Evolutionary conservation across 2,329 filamentous ascomycete genomes (phyloP).

Genomic region (Ophiostoma australiae): DNA sequence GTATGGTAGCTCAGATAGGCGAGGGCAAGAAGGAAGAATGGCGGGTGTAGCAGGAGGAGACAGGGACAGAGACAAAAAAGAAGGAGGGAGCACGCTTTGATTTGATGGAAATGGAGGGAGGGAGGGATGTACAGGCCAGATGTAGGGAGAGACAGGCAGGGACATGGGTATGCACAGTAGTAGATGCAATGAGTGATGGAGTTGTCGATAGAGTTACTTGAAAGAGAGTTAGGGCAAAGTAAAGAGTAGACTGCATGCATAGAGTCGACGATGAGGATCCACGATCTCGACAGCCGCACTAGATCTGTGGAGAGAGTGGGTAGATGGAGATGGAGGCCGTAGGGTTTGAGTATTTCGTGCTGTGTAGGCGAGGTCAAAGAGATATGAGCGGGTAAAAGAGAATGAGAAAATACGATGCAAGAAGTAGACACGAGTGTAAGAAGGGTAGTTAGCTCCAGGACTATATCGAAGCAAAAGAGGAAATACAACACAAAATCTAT

Average conservation of each 20-base stretch:
- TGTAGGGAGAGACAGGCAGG: background rate
- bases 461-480: background rate
- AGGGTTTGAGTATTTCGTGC: background rate
- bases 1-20: conserved; percentile 14
- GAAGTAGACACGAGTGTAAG: too few species aligned
- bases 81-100: background rate
- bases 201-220: background rate
- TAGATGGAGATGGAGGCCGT: conserved; percentile 12
- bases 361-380: background rate
- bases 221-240: background rate
- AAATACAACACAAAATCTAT: background rate
- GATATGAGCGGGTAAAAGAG: background rate
- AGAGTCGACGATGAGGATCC: background rate
- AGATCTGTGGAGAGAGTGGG: conserved; percentile 6
- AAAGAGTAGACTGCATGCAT: background rate
- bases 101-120: background rate
- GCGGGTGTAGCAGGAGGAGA: background rate
- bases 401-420: background rate
- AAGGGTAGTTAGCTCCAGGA: too few species aligned
- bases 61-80: background rate
- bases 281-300: conserved; percentile 6
- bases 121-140: background rate
- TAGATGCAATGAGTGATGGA: background rate
- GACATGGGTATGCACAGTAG: background rate
- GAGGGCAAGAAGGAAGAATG: background rate